Evolutionary conservation across 805 yeast species (phyloP), one percentile per base, ranked within the genome.

Genomic region (Candida patagonica): DNA sequence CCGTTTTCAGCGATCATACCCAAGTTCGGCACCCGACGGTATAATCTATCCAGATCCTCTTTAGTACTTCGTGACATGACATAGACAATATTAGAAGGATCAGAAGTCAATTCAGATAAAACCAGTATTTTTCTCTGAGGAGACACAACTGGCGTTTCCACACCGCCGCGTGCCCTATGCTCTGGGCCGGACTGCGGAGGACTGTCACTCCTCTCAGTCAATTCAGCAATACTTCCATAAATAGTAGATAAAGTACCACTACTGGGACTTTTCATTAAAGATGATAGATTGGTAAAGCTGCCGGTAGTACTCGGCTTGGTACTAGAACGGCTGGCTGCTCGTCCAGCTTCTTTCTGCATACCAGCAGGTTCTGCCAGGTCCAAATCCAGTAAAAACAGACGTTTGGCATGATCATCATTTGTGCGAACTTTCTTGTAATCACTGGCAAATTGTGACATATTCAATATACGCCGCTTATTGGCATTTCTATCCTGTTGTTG

Each of bases 1-100:
- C 97, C 97, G 54, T 80, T 79, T 59, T 88, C 97, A 1, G 96
- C 94, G 46, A 89, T 77, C 38, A 89, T 65, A 0, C 96, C 96
- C 23, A 88, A 53, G 30, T 74, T 74, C 1, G 80, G 74, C 3
- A 76, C 70, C 48, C 85, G 71, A 15, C 80, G 68, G 61, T 79
- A 87, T 39, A 76, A 62, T 40, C 83, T 67, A 45, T 80, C 83
- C 53, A 88, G 61, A 30, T 78, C 83, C 1, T 68, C 59, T 43
- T 80, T 68, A 38, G 76, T 77, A 52, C 78, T 71, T 33, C 75
- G 73, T 47, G 87, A 78, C 41, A 81, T 68, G 2, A 88, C 69
- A 54, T 80, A 88, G 2, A 89, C 87, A 33, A 70, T 65, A 52
- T 85, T 86, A 7, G 57, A 49, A 1, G 78, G 70, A 50, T 80